Conservation (phyloP, 192 early-diverging fungal genomes). For the Mortierella antarctica region DNA sequence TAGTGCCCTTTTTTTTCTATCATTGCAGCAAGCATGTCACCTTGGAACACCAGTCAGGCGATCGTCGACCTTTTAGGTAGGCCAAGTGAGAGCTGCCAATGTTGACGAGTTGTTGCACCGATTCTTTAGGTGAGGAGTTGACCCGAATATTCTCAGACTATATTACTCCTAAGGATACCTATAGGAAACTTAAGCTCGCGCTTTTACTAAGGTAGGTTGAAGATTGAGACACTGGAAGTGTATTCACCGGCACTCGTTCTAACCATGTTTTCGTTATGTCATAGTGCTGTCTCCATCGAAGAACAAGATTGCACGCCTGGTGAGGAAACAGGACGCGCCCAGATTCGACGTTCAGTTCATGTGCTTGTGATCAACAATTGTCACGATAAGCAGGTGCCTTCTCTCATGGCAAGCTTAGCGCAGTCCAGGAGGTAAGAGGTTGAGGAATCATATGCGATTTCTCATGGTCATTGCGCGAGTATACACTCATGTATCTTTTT, state of each 20-base stretch:
- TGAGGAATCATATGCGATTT: neutral
- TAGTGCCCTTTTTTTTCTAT: neutral
- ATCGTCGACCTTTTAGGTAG: constrained; percentile 38
- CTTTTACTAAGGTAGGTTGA: constrained; percentile 38
- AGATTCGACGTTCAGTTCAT: constrained; percentile 20
- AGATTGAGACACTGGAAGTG: neutral
- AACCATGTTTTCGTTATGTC: neutral
- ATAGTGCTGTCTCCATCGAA: constrained; percentile 32
- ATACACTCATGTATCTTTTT: too few relatives aligned
- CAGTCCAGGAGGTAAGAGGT: constrained; percentile 8
- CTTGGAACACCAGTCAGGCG: constrained; percentile 36
- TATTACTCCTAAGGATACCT: constrained; percentile 9
- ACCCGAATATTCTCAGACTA: neutral
- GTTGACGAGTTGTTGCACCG: neutral
- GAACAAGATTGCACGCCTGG: neutral
- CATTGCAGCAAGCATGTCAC: constrained; percentile 12
- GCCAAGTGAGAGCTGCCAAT: neutral
- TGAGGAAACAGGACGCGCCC: neutral
- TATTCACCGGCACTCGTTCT: neutral
- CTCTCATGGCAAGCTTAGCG: constrained; percentile 23
- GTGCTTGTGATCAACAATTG: constrained; percentile 27
- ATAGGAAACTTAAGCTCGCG: constrained; percentile 43
- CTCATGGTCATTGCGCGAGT: too few relatives aligned
- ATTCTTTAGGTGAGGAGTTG: too few relatives aligned
- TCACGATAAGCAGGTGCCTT: constrained; percentile 21